Evolutionary conservation across 768 basidiomycete genomes (phyloP), one percentile per base, ranked within the genome.

Genomic region (Lentinula aciculospora): DNA sequence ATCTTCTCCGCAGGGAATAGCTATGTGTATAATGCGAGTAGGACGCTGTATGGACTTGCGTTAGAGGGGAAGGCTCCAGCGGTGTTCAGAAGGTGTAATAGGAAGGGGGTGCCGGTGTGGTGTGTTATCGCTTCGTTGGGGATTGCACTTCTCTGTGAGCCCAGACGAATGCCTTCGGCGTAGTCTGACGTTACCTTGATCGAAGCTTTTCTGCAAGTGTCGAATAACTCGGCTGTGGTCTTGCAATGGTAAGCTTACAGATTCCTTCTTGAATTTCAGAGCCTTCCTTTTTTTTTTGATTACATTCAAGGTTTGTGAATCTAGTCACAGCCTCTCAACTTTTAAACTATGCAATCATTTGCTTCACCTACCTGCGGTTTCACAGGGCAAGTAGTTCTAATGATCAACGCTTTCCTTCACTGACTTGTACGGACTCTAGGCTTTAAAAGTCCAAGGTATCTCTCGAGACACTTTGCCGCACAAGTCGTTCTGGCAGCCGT

Each of bases 1-100:
- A 80, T 86, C 1, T 89, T 88, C 69, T 88, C 86, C 39, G 86
- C 88, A 19, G 85, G 84, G 45, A 89, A 88, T 61, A 82, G 83
- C 37, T 86, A 81, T 71, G 72, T 85, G 4, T 89, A 81, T 68
- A 81, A 82, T 60, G 77, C 82, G 1, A 81, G 79, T 29, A 73
- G 83, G 10, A 80, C 80, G 1, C 64, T 82, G 12, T 76, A 74
- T 44, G 81, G 82, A 0, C 68, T 87, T 23, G 84, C 84, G 23
- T 73, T 86, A 37, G 81, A 83, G 61, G 80, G 82, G 9, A 84
- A 84, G 66, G 78, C 79, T 15, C 85, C 85, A 0, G 70, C 63
- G 32, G 63, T 81, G 59, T 75, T 89, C 64, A 74, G 75, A 34
- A 74, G 72, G 39, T 82, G 85, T 64, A 83, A 80, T 45, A 68